Percentiles rank a stretch among this genome's conserved stretches.
Evolutionary conservation across 2,329 filamentous ascomycete species (phyloP).

Genomic region (Ophiostoma quercus): DNA sequence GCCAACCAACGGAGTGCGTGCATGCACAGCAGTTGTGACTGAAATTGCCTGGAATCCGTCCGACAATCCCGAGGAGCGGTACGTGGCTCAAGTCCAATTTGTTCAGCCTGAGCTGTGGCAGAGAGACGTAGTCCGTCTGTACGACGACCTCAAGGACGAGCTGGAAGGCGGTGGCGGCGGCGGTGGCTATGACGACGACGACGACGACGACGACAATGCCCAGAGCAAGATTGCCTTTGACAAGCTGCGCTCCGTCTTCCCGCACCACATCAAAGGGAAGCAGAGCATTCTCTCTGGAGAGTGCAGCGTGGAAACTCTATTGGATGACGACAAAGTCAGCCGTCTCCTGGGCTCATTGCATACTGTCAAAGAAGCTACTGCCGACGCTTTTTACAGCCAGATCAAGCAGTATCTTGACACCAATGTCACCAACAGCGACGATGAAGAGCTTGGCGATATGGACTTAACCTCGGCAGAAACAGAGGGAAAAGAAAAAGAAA

Average conservation of each 20-base stretch:
- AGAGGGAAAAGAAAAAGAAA: background rate
- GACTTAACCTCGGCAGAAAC: background rate
- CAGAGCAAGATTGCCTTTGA: background rate
- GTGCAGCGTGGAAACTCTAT: background rate
- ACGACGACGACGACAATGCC: background rate
- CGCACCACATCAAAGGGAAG: background rate
- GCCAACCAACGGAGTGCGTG: background rate
- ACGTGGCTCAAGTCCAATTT: background rate
- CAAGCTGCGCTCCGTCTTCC: background rate
- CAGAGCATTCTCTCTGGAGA: background rate
- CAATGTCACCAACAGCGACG: background rate
- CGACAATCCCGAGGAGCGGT: background rate
- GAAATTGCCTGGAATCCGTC: background rate
- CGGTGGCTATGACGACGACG: background rate
- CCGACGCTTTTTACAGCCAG: background rate
- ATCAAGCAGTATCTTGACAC: background rate
- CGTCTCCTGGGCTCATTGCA: background rate
- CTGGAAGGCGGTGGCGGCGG: background rate
- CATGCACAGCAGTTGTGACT: background rate
- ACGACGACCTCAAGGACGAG: background rate
- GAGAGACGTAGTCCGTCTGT: background rate
- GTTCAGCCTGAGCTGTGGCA: background rate
- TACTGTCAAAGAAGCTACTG: background rate
- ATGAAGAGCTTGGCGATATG: too few species aligned
- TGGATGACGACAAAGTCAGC: background rate